These are phyloP conservation scores for Penicillium sp. DNA, from an alignment of 2,329 filamentous ascomycete species.

Conservation along the genomic window DNA sequence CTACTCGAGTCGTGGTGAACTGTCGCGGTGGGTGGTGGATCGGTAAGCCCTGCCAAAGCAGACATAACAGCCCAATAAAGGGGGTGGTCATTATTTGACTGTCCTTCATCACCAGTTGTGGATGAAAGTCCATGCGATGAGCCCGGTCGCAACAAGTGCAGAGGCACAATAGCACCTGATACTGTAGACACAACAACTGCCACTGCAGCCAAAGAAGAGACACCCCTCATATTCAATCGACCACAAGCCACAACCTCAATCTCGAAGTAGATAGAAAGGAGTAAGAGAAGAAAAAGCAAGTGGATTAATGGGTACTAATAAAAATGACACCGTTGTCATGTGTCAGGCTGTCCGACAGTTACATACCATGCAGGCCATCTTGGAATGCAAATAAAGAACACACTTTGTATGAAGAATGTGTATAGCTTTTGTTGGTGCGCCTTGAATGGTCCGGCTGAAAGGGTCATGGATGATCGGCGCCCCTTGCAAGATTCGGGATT, in stretches of 20 bases:
- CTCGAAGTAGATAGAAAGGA: conserved; percentile 3
- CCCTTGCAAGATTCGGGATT: conserved; percentile 14
- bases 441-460: background rate
- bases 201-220: conserved; percentile 14
- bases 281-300: background rate
- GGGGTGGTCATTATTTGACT: background rate
- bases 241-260: conserved; percentile 7
- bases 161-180: conserved; percentile 19
- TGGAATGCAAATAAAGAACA: conserved; percentile 13
- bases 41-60: conserved; percentile 2
- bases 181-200: conserved; percentile 11
- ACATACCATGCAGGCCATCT: background rate
- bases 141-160: background rate
- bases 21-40: background rate
- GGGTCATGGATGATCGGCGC: background rate
- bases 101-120: too few species aligned
- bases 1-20: background rate
- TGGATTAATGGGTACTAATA: background rate
- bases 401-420: conserved; percentile 14
- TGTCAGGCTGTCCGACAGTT: conserved; percentile 3
- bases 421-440: background rate
- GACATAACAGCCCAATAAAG: conserved; percentile 4
- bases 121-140: background rate
- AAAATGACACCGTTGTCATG: background rate
- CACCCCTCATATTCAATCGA: conserved; percentile 20